Evolutionary conservation across 129 eudicot species (phyloP).

Genomic region (Pseudognaphalium luteoalbum): DNA sequence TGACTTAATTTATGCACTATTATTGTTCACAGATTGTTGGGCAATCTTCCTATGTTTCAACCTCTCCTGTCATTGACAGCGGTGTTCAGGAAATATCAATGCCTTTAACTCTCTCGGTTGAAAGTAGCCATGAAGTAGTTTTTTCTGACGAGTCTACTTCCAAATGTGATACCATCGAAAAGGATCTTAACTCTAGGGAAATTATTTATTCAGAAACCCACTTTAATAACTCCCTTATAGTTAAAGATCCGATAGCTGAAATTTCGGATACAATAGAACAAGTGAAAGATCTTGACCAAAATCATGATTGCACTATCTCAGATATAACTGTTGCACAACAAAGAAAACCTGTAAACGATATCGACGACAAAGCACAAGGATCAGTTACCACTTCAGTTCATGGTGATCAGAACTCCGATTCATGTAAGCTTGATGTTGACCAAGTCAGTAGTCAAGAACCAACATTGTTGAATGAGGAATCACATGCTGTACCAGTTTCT

Average conservation of each 20-base stretch:
- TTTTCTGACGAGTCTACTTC: slow-evolving; percentile 15
- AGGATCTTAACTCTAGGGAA: slow-evolving; percentile 7
- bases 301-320: slow-evolving; percentile 22
- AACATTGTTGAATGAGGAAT: slow-evolving; percentile 27
- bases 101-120: slow-evolving; percentile 27
- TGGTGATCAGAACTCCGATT: not conserved
- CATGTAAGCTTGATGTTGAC: slow-evolving; percentile 29
- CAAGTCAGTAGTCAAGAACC: slow-evolving; percentile 25
- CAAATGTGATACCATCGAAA: slow-evolving; percentile 15
- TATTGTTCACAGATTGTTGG: slow-evolving; percentile 40
- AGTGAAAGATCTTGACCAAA: slow-evolving; percentile 30
- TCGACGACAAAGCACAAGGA: slow-evolving; percentile 8
- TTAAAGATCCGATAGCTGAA: slow-evolving; percentile 35
- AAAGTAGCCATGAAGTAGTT: slow-evolving; percentile 19
- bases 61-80: slow-evolving; percentile 20
- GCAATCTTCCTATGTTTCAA: slow-evolving; percentile 36
- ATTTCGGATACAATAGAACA: slow-evolving; percentile 29
- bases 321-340: slow-evolving; percentile 25
- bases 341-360: slow-evolving; percentile 12
- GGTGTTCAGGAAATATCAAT: slow-evolving; percentile 25
- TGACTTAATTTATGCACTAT: slow-evolving; percentile 12
- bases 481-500: slow-evolving; percentile 34
- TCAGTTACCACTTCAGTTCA: slow-evolving; percentile 21
- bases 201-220: slow-evolving; percentile 14
- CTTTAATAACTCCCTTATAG: slow-evolving; percentile 13